Evolutionary conservation across 2,329 filamentous ascomycete species (phyloP), one percentile per base, ranked within the genome.

Genomic region (Ophiostoma sp.): DNA sequence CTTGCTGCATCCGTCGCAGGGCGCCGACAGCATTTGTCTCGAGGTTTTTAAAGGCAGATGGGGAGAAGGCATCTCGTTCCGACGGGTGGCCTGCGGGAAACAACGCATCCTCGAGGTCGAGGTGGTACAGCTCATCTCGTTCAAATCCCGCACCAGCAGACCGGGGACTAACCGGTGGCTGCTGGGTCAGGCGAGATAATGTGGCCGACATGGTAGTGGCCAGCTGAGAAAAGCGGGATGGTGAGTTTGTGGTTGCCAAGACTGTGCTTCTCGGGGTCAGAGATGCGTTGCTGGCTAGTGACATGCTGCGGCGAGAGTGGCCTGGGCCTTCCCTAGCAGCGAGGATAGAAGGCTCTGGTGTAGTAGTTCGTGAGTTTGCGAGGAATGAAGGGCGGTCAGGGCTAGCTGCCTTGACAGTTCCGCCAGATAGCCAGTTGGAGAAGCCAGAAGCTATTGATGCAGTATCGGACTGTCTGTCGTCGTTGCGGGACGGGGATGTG

Each of bases 1-100:
- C 87, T 13, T 77, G 78, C 74, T 89, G 88, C 73, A 89, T 84
- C 75, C 81, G 84, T 31, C 79, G 80, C 33, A 90, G 76, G 4
- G 89, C 78, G 4, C 85, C 84, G 4, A 80, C 79, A 2, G 88
- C 87, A 70, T 86, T 87, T 73, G 80, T 78, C 71, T 86, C 85
- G n/a, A 89, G 80, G 75, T 86, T 88, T 76, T 87, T 87, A 78
- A 84, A 89, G 11, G 84, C 83, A 0, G 84, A 81, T 0, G 86
- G 86, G 0, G 86, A 87, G 76, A 87, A 87, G 1, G 83, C 75
- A 57, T 87, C 83, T 52, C 80, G 77, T 15, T 83, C 80, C 0
- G 75, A 73, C 0, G 83, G 79, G 0, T 79, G 75, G 1, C 80
- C 79, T 0, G 77, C 73, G 0, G 86, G 85, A 72, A 84, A 87